Conservation (phyloP, 192 early-diverging fungal species). For the Backusella sp. region DNA sequence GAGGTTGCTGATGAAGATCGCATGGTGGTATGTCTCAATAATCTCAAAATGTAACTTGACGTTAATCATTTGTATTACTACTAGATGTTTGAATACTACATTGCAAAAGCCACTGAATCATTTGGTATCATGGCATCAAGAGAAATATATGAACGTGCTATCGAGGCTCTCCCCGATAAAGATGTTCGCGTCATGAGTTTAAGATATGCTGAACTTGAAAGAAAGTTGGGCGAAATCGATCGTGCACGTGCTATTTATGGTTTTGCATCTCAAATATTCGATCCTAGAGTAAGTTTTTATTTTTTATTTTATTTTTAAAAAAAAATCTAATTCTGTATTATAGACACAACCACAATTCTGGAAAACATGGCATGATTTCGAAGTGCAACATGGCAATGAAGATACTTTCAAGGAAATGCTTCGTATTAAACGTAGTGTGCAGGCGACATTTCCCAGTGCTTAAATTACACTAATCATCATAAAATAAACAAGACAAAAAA, state of each 20-base stretch:
- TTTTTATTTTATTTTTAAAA: neutral
- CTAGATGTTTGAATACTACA: slow-evolving; percentile 84
- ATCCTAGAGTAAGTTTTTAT: slow-evolving; percentile 64
- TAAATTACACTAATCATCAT: neutral
- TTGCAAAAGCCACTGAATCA: slow-evolving; percentile 80
- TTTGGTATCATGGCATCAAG: slow-evolving; percentile 88
- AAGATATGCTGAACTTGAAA: slow-evolving; percentile 85
- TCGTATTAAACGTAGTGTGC: slow-evolving; percentile 76
- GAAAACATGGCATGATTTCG: slow-evolving; percentile 94
- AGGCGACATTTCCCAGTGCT: slow-evolving; percentile 28
- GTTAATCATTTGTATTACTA: neutral
- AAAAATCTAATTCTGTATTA: neutral
- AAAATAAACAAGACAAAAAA: no score
- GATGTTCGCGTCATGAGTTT: slow-evolving; percentile 75
- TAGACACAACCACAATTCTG: slow-evolving; percentile 69
- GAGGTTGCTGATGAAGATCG: slow-evolving; percentile 76
- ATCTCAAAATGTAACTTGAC: neutral
- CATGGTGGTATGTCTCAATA: slow-evolving; percentile 46
- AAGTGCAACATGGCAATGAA: slow-evolving; percentile 96
- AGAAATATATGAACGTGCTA: slow-evolving; percentile 91
- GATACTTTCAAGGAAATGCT: slow-evolving; percentile 99
- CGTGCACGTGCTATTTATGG: slow-evolving; percentile 87
- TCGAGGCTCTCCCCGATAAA: slow-evolving; percentile 82
- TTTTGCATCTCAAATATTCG: slow-evolving; percentile 85
- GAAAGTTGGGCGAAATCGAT: slow-evolving; percentile 91